A percentile compares a stretch with the other conserved stretches of the same genome.
Conservation (phyloP, 345 rosid species). For the Salix udensis region DNA sequence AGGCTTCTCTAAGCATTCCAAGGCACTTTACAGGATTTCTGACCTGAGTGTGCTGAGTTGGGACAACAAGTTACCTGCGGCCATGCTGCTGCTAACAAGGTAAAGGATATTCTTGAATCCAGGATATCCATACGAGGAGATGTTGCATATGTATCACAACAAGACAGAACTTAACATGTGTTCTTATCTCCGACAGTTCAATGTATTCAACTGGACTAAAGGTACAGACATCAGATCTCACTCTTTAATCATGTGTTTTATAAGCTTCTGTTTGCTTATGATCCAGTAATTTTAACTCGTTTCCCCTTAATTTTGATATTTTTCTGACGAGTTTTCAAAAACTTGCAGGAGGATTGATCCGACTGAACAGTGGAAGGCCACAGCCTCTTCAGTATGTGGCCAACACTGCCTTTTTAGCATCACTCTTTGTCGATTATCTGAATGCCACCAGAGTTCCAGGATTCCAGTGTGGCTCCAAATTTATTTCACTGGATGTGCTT, state of each 20-base stretch:
- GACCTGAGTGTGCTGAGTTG: constrained; percentile 52
- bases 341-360: constrained; percentile 62
- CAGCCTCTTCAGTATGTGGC: constrained; percentile 62
- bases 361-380: constrained; percentile 50
- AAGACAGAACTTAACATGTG: constrained; percentile 67
- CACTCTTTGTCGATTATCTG: constrained; percentile 69
- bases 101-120: constrained; percentile 64
- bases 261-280: neutral
- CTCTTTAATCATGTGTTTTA: neutral
- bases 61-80: constrained; percentile 91
- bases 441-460: constrained; percentile 66
- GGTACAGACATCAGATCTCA: constrained; percentile 29
- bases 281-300: neutral
- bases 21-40: constrained; percentile 41
- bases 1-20: constrained; percentile 49
- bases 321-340: neutral
- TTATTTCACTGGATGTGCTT: constrained; percentile 33
- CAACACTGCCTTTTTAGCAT: constrained; percentile 72
- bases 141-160: constrained; percentile 66
- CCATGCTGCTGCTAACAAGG: constrained; percentile 79
- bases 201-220: constrained; percentile 64
- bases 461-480: constrained; percentile 53
- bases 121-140: constrained; percentile 83
- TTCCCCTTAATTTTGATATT: neutral
- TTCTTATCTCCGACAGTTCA: constrained; percentile 58